These are phyloP conservation scores for Aegilops speltoides DNA, from an alignment of 176 grass and related monocot species.

Conservation along the genomic window DNA sequence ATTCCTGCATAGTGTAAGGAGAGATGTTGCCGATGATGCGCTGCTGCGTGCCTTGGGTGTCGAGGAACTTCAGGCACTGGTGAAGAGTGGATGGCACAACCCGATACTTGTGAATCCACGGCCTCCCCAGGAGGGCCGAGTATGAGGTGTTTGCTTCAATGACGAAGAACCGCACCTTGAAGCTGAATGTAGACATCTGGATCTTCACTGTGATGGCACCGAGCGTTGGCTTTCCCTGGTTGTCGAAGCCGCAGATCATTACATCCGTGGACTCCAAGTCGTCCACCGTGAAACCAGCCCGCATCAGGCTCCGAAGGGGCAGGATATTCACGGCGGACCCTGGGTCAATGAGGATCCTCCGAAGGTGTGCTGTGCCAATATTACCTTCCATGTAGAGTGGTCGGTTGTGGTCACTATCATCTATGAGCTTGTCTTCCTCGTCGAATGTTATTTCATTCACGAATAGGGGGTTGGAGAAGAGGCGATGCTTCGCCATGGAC, in stretches of 20 bases:
- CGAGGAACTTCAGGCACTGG: not conserved
- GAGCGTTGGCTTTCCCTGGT: not conserved
- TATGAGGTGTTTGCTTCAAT: not conserved
- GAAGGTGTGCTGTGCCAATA: too few relatives aligned
- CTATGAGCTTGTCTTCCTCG: not conserved
- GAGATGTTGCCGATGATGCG: not conserved
- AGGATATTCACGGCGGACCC: not conserved
- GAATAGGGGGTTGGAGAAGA: rapidly evolving
- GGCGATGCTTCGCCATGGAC: not conserved
- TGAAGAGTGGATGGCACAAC: not conserved
- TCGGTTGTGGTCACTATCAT: not conserved
- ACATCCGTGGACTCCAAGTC: not conserved
- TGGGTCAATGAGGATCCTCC: too few relatives aligned
- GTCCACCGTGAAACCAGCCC: not conserved
- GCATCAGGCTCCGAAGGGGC: not conserved
- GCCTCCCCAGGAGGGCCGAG: not conserved
- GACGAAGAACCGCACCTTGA: not conserved
- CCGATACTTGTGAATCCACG: not conserved
- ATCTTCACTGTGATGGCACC: not conserved
- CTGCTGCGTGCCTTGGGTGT: not conserved
- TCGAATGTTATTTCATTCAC: not conserved
- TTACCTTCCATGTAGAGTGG: not conserved
- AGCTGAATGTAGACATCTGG: not conserved
- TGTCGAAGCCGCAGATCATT: not conserved
- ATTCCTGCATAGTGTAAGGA: not conserved